Base-by-base conservation (phyloP, 148 eudicot genomes). In the Selenicereus undatus region DNA sequence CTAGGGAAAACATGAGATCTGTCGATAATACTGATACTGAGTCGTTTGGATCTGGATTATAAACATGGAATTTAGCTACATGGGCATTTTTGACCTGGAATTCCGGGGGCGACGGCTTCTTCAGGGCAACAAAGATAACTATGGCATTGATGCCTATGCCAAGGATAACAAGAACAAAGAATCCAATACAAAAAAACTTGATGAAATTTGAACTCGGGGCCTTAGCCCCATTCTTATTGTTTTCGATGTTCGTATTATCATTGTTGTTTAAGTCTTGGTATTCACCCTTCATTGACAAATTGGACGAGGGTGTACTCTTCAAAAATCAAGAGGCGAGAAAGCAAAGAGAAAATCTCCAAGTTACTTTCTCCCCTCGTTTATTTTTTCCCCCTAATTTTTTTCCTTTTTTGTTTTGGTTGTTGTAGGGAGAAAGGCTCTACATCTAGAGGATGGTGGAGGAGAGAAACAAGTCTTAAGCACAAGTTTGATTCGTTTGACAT, bases 1-100 rank as follows among this genome's bases (percentile, higher is more conserved):
- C 85, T 8, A 88, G 13, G 54, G 13, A 42, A 35, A 88, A 80
- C 0, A 79, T 84, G 27, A 88, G 39, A 51, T 88, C 75, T 3
- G 87, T 78, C 4, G 88, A 83, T 52, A 88, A 20, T 1, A 88
- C 84, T 30, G 18, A 51, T 29, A 45, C 72, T 20, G 83, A 36
- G 7, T 87, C 78, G 32, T 74, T 81, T 0, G 51, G 73, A 6
- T 73, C 65, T 11, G 77, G 56, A 27, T 64, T 74, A 20, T 80
- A 79, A 10, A 81, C 75, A 35, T 54, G 32, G 66, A 88, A 88
- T 43, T 79, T 83, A 0, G 83, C 50, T 9, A 88, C 83, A 18
- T 82, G 68, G 7, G 83, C 83, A 4, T 43, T 30, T 62, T 87
- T 84, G 0, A 87, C 80, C 20, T 73, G 79, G 68, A 87, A 83